A percentile compares a stretch with the other conserved stretches of the same genome.
Evolutionary conservation across 176 grass and related monocot species (phyloP).

Genomic region (Tillandsia fasciculata): DNA sequence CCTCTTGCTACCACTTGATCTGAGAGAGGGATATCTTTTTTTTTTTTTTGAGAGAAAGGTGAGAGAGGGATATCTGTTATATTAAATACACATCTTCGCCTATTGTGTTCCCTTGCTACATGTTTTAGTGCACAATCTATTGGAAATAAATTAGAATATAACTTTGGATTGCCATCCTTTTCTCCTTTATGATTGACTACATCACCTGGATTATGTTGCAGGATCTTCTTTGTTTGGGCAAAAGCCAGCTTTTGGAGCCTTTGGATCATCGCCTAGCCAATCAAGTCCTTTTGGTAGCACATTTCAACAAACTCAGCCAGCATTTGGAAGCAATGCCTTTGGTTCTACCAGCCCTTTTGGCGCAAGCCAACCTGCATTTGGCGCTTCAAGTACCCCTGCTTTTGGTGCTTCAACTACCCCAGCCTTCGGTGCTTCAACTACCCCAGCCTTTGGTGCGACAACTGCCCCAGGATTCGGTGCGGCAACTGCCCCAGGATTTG

Average conservation of each 20-base stretch:
- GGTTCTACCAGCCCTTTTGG: conserved; percentile 41
- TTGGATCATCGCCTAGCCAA: conserved; percentile 74
- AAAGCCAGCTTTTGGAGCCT: conserved; percentile 67
- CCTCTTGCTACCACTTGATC: no score
- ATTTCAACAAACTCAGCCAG: conserved; percentile 69
- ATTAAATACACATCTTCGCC: no score
- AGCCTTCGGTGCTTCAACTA: conserved; percentile 30
- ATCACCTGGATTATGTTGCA: conserved; percentile 16
- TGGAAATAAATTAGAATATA: not conserved
- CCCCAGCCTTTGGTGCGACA: conserved; percentile 20
- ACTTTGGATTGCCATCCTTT: not conserved
- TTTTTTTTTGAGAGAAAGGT: no score
- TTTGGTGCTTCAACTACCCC: conserved; percentile 37
- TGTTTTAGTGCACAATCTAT: not conserved
- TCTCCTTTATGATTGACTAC: not conserved
- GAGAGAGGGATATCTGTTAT: no score
- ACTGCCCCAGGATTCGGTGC: conserved; percentile 30
- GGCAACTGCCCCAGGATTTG: conserved; percentile 41
- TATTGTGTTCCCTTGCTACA: not conserved
- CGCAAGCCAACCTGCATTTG: conserved; percentile 40
- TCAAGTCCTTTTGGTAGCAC: conserved; percentile 61
- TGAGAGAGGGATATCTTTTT: no score
- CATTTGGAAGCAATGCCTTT: conserved; percentile 67
- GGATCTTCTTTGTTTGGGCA: conserved; percentile 86
- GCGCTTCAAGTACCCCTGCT: conserved; percentile 19